phyloP scores from a whole-genome alignment of 2,329 filamentous ascomycete genomes.

The Aspergillus nomiae region DNA sequence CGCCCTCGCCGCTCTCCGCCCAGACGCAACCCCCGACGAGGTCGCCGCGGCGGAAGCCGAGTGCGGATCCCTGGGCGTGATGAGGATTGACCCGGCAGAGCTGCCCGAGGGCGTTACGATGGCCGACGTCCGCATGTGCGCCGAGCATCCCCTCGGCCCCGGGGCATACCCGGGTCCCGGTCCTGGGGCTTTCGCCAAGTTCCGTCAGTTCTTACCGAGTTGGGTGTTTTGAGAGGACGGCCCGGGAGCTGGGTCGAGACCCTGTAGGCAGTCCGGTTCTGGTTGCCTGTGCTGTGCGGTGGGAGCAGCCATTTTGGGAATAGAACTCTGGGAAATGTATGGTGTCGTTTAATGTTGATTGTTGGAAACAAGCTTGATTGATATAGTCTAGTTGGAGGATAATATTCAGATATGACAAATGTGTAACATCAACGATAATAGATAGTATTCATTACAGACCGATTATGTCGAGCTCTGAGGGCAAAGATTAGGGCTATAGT shows the following conservation, averaged over 20 bases:
- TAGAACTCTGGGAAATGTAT: slow-evolving; percentile 8
- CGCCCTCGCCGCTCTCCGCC: slow-evolving; percentile 20
- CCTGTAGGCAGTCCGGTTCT: slow-evolving; percentile 9
- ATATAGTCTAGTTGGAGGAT: neutral
- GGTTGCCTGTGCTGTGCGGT: slow-evolving; percentile 10
- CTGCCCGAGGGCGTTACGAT: slow-evolving; percentile 18
- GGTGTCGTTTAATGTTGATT: slow-evolving; percentile 1
- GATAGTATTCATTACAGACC: no score
- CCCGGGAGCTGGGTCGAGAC: neutral
- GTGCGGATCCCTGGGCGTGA: slow-evolving; percentile 20
- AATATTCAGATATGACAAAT: no score
- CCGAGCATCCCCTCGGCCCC: slow-evolving; percentile 23
- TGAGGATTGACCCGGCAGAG: slow-evolving; percentile 20
- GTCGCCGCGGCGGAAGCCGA: slow-evolving; percentile 19
- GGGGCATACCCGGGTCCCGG: slow-evolving; percentile 23
- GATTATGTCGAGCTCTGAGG: no score
- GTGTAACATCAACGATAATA: no score
- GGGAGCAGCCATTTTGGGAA: slow-evolving; percentile 17
- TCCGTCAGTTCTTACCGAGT: slow-evolving; percentile 17
- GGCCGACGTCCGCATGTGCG: slow-evolving; percentile 21
- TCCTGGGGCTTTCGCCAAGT: slow-evolving; percentile 23
- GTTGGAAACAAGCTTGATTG: slow-evolving; percentile 3
- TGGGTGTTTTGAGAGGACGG: slow-evolving; percentile 22
- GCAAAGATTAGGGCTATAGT: no score
- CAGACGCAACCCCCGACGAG: slow-evolving; percentile 21